Evolutionary conservation across 1,284 basidiomycete genomes (phyloP).

Genomic region (Caloboletus firmus): DNA sequence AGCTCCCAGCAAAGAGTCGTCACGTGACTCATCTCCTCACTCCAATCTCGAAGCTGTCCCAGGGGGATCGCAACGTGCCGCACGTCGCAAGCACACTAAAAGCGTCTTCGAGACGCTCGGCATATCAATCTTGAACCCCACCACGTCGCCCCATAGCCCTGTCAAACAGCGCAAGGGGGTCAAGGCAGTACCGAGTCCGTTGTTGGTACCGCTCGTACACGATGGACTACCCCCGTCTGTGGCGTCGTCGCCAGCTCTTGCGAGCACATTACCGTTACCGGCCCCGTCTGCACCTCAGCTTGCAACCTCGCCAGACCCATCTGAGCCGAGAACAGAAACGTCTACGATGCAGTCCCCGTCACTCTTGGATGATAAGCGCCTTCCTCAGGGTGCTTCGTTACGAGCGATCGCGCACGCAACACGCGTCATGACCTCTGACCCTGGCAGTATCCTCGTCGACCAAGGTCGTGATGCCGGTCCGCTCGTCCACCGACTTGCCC

Average conservation of each 20-base stretch:
- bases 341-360: conserved; percentile 34
- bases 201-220: conserved; percentile 6
- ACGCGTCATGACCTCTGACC: conserved; percentile 84
- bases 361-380: conserved; percentile 32
- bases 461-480: conserved; percentile 61
- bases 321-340: conserved; percentile 27
- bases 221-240: conserved; percentile 28
- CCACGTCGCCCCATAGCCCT: conserved; percentile 21
- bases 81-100: conserved; percentile 47
- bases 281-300: conserved; percentile 47
- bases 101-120: conserved; percentile 72
- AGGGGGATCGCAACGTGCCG: conserved; percentile 15
- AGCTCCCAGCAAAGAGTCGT: conserved; percentile 18
- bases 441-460: conserved; percentile 71
- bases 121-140: conserved; percentile 62
- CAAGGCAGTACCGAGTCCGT: conserved; percentile 7
- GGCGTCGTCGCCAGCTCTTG: conserved; percentile 43
- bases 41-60: conserved; percentile 3
- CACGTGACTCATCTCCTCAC: conserved; percentile 26
- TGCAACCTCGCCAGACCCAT: conserved; percentile 33
- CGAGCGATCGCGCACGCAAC: conserved; percentile 82
- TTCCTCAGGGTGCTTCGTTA: conserved; percentile 57
- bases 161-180: conserved; percentile 33
- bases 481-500: conserved; percentile 65
- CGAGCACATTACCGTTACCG: conserved; percentile 35